Conservation (phyloP, 2,329 filamentous ascomycete species). For the Tolypocladium pustulatum region DNA sequence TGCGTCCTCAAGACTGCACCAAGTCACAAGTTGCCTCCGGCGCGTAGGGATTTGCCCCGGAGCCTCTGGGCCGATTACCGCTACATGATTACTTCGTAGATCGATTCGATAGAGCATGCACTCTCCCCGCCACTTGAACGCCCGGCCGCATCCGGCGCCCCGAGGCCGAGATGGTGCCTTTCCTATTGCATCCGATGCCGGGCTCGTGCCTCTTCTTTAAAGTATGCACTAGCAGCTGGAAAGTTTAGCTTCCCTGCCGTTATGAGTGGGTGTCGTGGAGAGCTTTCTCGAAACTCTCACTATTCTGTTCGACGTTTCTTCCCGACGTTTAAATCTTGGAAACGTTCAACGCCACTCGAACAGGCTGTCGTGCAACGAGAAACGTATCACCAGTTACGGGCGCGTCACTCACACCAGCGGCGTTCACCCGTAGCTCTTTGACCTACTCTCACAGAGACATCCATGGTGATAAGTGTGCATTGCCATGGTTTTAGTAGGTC, state of each 20-base stretch:
- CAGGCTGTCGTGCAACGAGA: no score
- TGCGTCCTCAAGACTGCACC: no score
- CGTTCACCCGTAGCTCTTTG: background rate
- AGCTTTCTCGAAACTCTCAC: background rate
- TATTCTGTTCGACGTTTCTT: background rate
- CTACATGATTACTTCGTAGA: no score
- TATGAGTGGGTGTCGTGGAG: background rate
- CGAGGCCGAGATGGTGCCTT: background rate
- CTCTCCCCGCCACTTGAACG: background rate
- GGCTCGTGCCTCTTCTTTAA: background rate
- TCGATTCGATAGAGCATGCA: no score
- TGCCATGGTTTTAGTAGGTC: background rate
- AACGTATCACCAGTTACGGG: background rate
- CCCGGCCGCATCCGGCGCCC: background rate
- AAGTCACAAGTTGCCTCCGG: no score
- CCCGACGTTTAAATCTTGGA: background rate
- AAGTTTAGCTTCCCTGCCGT: background rate
- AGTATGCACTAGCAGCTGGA: background rate
- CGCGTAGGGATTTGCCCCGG: no score
- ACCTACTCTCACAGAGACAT: background rate
- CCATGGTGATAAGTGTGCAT: background rate
- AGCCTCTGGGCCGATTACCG: no score
- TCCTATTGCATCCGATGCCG: background rate
- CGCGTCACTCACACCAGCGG: background rate
- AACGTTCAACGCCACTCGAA: background rate